Percentiles rank a stretch among this genome's conserved stretches.
Evolutionary conservation across 1,139 yeast species (phyloP).

Genomic region (Candida glucosophila): DNA sequence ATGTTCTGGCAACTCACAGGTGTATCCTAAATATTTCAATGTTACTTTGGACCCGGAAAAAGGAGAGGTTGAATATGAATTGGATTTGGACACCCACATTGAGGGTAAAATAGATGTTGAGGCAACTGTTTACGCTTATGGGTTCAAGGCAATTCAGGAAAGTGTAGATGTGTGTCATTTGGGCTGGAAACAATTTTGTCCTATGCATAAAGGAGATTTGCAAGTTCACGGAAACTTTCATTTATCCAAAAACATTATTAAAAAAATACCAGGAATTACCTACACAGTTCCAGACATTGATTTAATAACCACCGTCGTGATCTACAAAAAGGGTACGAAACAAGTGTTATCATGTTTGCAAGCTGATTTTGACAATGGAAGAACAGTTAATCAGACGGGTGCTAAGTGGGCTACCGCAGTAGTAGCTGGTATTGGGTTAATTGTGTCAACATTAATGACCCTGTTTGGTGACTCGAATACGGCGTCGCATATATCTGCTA

Average conservation of each 20-base stretch:
- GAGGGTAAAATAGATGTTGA: slow-evolving; percentile 50
- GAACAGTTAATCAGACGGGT: slow-evolving; percentile 66
- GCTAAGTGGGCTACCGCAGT: slow-evolving; percentile 83
- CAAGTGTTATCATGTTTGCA: slow-evolving; percentile 58
- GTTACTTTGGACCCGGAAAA: slow-evolving; percentile 64
- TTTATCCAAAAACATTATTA: slow-evolving; percentile 35
- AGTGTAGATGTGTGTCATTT: slow-evolving; percentile 47
- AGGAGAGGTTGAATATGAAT: slow-evolving; percentile 47
- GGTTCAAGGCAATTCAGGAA: slow-evolving; percentile 52
- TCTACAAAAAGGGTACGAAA: slow-evolving; percentile 29
- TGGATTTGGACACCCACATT: slow-evolving; percentile 56
- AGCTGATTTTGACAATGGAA: slow-evolving; percentile 61
- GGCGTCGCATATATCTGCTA: slow-evolving; percentile 70
- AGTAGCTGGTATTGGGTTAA: slow-evolving; percentile 67
- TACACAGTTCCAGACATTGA: slow-evolving; percentile 73
- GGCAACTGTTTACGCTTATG: slow-evolving; percentile 66
- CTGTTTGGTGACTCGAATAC: slow-evolving; percentile 74
- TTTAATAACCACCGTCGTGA: slow-evolving; percentile 52
- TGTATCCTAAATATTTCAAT: slow-evolving; percentile 57
- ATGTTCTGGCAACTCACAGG: slow-evolving; percentile 52
- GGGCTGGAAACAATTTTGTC: slow-evolving; percentile 78
- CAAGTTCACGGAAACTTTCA: slow-evolving; percentile 61
- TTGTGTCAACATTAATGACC: slow-evolving; percentile 59
- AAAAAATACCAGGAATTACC: slow-evolving; percentile 61
- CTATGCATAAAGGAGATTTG: slow-evolving; percentile 61